A percentile compares a stretch with the other conserved stretches of the same genome.
Evolutionary conservation across 345 rosid genomes (phyloP).

Genomic region (Linum tenue): DNA sequence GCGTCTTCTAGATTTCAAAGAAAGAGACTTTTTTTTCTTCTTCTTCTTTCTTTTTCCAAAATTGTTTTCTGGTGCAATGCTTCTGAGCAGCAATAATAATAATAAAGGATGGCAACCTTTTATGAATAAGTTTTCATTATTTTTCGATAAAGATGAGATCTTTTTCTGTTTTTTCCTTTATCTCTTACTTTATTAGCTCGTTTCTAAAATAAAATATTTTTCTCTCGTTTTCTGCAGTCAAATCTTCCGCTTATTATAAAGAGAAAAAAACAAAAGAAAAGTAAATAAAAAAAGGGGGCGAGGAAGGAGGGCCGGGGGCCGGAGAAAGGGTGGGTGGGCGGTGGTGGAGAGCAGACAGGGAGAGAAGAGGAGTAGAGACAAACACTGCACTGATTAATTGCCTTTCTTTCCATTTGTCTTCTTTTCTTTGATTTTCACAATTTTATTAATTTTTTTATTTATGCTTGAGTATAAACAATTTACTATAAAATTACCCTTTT

Average conservation of each 20-base stretch:
- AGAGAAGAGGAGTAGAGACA: background rate
- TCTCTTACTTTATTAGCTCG: no score
- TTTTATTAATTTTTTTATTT: no score
- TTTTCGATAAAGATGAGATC: background rate
- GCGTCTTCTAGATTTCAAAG: background rate
- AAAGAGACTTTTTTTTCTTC: background rate
- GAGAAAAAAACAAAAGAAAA: background rate
- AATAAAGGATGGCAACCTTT: background rate
- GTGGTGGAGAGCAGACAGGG: no score
- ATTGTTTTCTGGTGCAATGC: no score
- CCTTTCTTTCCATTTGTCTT: background rate
- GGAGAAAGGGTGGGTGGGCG: background rate
- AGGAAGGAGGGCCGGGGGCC: background rate
- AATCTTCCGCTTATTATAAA: background rate
- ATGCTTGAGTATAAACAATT: no score
- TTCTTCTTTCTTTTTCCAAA: background rate
- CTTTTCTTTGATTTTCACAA: no score
- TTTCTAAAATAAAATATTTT: no score
- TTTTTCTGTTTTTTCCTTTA: no score
- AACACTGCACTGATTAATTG: background rate
- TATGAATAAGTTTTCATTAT: background rate
- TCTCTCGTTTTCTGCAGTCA: background rate
- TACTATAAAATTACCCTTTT: no score
- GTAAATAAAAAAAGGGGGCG: background rate
- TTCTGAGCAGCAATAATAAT: no score